Conservation (phyloP, 176 grass and related monocot species). For the Musa acuminata region DNA sequence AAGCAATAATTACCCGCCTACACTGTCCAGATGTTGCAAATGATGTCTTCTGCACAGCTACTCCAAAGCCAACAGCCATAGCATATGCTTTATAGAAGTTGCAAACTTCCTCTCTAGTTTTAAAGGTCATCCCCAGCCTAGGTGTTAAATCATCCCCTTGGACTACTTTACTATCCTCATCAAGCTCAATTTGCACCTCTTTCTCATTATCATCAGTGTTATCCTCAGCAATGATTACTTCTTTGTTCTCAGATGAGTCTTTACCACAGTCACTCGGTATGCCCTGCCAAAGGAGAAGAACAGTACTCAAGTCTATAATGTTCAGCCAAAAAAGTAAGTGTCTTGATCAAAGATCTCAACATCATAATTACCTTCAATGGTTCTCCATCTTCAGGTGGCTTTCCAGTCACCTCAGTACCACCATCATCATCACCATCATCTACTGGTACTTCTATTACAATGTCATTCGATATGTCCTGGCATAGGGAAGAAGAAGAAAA, state of each 20-base stretch:
- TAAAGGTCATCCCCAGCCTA: slow-evolving; percentile 10
- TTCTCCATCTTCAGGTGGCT: not conserved
- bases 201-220: not conserved
- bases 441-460: not conserved
- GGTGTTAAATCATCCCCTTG: slow-evolving; percentile 6
- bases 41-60: slow-evolving; percentile 12
- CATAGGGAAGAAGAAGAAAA: not conserved
- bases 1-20: slow-evolving; percentile 16
- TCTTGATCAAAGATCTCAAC: not conserved
- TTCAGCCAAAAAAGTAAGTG: not conserved
- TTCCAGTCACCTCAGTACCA: not conserved
- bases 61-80: slow-evolving; percentile 14
- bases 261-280: not conserved
- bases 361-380: not conserved
- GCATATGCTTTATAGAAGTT: slow-evolving; percentile 17
- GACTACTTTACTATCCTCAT: not conserved
- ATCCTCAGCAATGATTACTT: not conserved
- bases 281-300: slow-evolving; percentile 2
- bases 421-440: slow-evolving; percentile 3
- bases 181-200: not conserved
- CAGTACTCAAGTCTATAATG: not conserved
- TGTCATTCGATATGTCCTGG: not conserved
- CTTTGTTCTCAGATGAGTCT: slow-evolving; percentile 5
- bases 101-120: slow-evolving; percentile 10
- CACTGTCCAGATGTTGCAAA: slow-evolving; percentile 16